Percentiles rank a stretch among this genome's conserved stretches.
Conservation (phyloP, 140 eudicot genomes). For the Artemisia princeps region DNA sequence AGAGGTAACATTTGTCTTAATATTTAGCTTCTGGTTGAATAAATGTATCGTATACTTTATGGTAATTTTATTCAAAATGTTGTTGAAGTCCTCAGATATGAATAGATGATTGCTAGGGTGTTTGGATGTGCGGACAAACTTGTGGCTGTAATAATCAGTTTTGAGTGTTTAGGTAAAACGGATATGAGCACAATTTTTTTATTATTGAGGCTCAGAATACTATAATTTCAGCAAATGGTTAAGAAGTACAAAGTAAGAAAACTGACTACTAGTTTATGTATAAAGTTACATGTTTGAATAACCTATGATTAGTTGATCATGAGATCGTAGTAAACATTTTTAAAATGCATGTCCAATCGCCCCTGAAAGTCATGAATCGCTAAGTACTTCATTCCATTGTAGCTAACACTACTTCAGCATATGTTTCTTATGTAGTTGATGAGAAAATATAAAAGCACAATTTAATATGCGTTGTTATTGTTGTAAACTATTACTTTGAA, state of each 20-base stretch:
- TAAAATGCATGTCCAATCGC: not conserved
- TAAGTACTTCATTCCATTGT: no score
- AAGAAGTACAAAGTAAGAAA: not conserved
- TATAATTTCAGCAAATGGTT: not conserved
- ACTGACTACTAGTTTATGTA: no score
- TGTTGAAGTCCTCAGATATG: not conserved
- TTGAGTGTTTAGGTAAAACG: not conserved
- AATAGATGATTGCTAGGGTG: not conserved
- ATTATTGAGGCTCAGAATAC: not conserved
- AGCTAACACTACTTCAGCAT: constrained; percentile 1
- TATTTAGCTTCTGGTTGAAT: not conserved
- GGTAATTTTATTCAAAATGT: not conserved
- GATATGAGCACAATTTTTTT: not conserved
- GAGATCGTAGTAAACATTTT: not conserved
- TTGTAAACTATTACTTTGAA: not conserved
- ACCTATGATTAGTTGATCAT: not conserved
- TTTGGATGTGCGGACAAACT: not conserved
- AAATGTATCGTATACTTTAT: not conserved
- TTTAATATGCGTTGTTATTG: constrained; percentile 1
- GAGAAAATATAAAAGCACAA: not conserved
- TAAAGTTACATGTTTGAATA: no score
- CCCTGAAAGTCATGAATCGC: not conserved
- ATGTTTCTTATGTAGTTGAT: not conserved
- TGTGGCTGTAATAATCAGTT: not conserved
- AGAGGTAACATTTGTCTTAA: not conserved